These are phyloP conservation scores for Neohortaea acidophila DNA, from an alignment of 495 filamentous ascomycete genomes.

Conservation along the genomic window DNA sequence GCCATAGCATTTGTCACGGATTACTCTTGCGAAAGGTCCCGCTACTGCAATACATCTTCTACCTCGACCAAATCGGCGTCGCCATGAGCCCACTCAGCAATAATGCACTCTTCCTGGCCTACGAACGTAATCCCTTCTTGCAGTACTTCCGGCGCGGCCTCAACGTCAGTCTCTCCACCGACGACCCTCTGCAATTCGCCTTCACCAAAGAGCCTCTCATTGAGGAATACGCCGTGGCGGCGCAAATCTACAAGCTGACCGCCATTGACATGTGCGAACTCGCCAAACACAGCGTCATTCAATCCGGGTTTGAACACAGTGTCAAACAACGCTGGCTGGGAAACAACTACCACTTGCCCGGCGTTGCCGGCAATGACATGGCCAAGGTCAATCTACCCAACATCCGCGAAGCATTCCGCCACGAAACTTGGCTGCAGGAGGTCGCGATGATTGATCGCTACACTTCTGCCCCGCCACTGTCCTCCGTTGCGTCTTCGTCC, in stretches of 20 bases:
- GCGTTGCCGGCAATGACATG: slow-evolving; percentile 71
- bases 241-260: slow-evolving; percentile 94
- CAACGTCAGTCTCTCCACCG: slow-evolving; percentile 90
- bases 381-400: slow-evolving; percentile 93
- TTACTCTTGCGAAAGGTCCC: slow-evolving; percentile 87
- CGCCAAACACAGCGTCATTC: slow-evolving; percentile 84
- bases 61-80: slow-evolving; percentile 93
- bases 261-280: slow-evolving; percentile 98
- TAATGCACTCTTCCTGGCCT: slow-evolving; percentile 91
- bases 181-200: slow-evolving; percentile 94
- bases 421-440: slow-evolving; percentile 71
- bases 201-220: slow-evolving; percentile 97
- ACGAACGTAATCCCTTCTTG: slow-evolving; percentile 90
- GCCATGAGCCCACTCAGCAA: slow-evolving; percentile 98
- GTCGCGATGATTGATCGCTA: slow-evolving; percentile 44
- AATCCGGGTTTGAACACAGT: slow-evolving; percentile 81
- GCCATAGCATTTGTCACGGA: slow-evolving; percentile 94
- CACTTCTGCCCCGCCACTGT: slow-evolving; percentile 1
- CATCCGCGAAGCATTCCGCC: slow-evolving; percentile 72
- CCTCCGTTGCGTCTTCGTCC: slow-evolving; percentile 2
- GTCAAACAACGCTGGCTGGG: slow-evolving; percentile 89
- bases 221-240: slow-evolving; percentile 93
- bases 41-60: slow-evolving; percentile 90
- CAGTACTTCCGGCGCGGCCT: slow-evolving; percentile 88
- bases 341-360: slow-evolving; percentile 51